phyloP scores from a whole-genome alignment of 169 alveolate species.

The Eimeria necatrix region DNA sequence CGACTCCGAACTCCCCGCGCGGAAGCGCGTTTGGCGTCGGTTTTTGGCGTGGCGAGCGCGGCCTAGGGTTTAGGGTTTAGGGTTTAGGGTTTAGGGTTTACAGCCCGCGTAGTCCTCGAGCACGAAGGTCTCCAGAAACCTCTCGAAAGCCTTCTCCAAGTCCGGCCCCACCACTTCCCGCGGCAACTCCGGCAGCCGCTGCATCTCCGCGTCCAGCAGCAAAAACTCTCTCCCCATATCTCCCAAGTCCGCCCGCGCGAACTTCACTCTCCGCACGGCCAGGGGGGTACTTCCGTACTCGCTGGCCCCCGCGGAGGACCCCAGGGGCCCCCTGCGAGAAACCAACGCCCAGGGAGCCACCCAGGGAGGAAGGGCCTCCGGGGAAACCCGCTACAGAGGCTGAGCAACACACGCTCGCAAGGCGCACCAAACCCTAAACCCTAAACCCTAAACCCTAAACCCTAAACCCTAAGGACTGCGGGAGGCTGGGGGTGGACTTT shows the following conservation, averaged over 20 bases:
- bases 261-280: slow-evolving; percentile 88
- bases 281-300: slow-evolving; percentile 91
- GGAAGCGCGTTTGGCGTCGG: neutral
- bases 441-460: slow-evolving; percentile 25
- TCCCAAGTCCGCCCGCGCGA: slow-evolving; percentile 92
- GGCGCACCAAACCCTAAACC: neutral
- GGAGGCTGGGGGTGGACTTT: neutral
- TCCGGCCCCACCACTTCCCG: slow-evolving; percentile 87
- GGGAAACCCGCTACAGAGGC: neutral
- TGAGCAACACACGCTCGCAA: neutral
- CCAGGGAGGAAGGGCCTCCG: neutral
- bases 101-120: slow-evolving; percentile 84
- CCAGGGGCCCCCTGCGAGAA: neutral
- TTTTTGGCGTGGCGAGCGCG: neutral
- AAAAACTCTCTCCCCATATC: slow-evolving; percentile 92
- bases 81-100: neutral
- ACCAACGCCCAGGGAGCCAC: neutral
- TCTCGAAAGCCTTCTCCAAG: slow-evolving; percentile 85
- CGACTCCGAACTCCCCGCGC: neutral
- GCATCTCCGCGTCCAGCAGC: slow-evolving; percentile 90
- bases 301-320: slow-evolving; percentile 33
- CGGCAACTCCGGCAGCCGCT: slow-evolving; percentile 89
- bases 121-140: slow-evolving; percentile 86
- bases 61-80: neutral
- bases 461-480: neutral